These are phyloP conservation scores for Colletotrichum cuscutae DNA, from an alignment of 2,329 filamentous ascomycete genomes.

Conservation along the genomic window DNA sequence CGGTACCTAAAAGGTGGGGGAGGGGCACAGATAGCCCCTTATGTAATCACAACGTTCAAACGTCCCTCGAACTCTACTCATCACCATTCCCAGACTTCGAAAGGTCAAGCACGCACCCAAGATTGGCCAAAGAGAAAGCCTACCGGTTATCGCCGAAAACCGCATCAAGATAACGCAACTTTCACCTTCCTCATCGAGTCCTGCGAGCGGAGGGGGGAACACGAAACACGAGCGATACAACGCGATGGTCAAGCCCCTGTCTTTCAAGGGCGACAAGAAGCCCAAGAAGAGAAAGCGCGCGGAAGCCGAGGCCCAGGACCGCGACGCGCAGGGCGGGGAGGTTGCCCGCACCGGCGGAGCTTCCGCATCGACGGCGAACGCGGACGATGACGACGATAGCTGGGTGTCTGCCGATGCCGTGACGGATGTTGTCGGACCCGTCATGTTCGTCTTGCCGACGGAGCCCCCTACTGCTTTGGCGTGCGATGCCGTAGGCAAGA, in stretches of 20 bases:
- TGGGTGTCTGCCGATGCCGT: slow-evolving; percentile 88
- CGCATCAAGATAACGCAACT: not conserved
- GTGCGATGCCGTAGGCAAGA: slow-evolving; percentile 86
- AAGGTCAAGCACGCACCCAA: no score
- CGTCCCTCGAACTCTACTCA: not conserved
- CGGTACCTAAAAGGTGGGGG: slow-evolving; percentile 19
- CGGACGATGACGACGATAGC: slow-evolving; percentile 75
- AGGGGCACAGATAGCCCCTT: slow-evolving; percentile 8
- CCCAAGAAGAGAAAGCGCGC: slow-evolving; percentile 88
- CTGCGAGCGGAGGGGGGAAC: not conserved
- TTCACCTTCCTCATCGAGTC: slow-evolving; percentile 19
- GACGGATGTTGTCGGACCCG: slow-evolving; percentile 81
- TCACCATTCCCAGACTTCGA: not conserved
- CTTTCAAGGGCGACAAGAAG: slow-evolving; percentile 98
- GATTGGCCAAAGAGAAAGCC: not conserved
- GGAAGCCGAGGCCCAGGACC: slow-evolving; percentile 54
- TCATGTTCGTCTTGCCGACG: slow-evolving; percentile 85
- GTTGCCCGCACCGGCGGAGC: slow-evolving; percentile 40
- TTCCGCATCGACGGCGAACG: slow-evolving; percentile 43
- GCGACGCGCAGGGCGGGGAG: slow-evolving; percentile 39
- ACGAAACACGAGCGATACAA: not conserved
- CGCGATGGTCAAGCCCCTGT: slow-evolving; percentile 85
- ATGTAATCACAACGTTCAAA: slow-evolving; percentile 17
- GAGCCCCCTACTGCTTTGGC: slow-evolving; percentile 79
- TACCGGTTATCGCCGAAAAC: slow-evolving; percentile 23